Percentiles rank a stretch among this genome's conserved stretches.
Evolutionary conservation across 2,329 filamentous ascomycete genomes (phyloP).

Genomic region (Exophiala oligosperma): DNA sequence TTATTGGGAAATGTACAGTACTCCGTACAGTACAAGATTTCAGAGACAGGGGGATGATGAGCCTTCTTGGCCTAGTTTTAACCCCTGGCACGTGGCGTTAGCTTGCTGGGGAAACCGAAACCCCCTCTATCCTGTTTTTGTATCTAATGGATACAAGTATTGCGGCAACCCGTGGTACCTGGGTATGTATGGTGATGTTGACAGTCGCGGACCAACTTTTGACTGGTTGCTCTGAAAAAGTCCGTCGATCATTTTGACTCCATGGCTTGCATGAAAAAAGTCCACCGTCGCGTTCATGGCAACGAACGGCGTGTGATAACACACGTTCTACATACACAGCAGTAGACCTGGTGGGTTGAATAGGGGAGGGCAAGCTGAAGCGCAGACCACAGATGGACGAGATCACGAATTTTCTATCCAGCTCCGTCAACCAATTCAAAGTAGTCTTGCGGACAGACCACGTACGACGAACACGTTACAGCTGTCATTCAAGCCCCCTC

Average conservation of each 20-base stretch:
- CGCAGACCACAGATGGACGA: neutral
- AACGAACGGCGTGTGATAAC: neutral
- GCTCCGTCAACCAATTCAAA: neutral
- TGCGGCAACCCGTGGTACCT: no score
- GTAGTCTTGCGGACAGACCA: neutral
- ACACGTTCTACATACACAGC: no score
- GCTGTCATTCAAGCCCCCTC: neutral
- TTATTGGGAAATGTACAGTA: no score
- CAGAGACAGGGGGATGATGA: neutral
- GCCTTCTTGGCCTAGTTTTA: neutral
- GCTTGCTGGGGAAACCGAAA: neutral
- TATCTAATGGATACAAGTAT: no score
- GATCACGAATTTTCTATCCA: neutral
- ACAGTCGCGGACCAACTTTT: neutral
- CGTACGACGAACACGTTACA: neutral
- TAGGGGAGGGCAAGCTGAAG: neutral
- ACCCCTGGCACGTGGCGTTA: constrained; percentile 4
- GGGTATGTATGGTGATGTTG: neutral
- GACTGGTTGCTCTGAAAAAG: neutral
- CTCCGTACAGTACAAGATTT: neutral
- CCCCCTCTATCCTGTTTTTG: no score
- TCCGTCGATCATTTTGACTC: neutral
- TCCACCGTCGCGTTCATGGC: neutral
- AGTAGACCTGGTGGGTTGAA: neutral
- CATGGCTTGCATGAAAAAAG: neutral